Evolutionary conservation across 2,329 filamentous ascomycete genomes (phyloP), one percentile per base, ranked within the genome.

Genomic region (Fusarium lyarnte): DNA sequence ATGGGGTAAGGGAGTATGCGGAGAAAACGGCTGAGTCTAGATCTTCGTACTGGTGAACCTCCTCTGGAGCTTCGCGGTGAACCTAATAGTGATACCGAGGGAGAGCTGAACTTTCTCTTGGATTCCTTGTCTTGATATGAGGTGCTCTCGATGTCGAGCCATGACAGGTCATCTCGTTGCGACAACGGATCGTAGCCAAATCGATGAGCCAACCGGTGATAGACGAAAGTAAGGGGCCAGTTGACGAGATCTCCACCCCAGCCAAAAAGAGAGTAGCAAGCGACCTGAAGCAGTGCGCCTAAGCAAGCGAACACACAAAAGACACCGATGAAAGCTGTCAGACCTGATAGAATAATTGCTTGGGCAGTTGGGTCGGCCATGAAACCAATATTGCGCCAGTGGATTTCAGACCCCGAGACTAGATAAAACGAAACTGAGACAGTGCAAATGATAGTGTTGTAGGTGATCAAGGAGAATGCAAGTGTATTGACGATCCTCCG

Each of bases 331-430:
- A 75, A 76, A 13, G 77, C 77, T 14, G 79, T 46, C 11, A 79
- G 35, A 2, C 79, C 80, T 1, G 77, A 72, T 4, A 81, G 66
- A 7, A 82, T 62, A 33, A 80, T 70, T 5, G 69, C 69, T 57
- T 77, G 73, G 0, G 78, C 78, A 3, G 78, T 76, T 2, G 78
- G 66, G 31, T 82, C 80, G 8, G 73, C 69, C 2, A 74, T 76
- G 17, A 81, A 45, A 19, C 64, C 77, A 43, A 80, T 65, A 42
- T 82, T 81, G 45, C 79, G 76, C 77, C 80, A 80, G 35, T 79
- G 80, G 2, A 82, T 74, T 35, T 82, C 79, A 5, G 77, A 76
- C 12, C 79, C 78, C 1, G 47, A 35, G 2, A 52, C 47, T 25
- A 52, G 31, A 36, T 52, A 52, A 16, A 52, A 52, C 0, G 23